These are phyloP conservation scores for Auriculariales sp. DNA, from an alignment of 768 basidiomycete genomes.

Conservation along the genomic window DNA sequence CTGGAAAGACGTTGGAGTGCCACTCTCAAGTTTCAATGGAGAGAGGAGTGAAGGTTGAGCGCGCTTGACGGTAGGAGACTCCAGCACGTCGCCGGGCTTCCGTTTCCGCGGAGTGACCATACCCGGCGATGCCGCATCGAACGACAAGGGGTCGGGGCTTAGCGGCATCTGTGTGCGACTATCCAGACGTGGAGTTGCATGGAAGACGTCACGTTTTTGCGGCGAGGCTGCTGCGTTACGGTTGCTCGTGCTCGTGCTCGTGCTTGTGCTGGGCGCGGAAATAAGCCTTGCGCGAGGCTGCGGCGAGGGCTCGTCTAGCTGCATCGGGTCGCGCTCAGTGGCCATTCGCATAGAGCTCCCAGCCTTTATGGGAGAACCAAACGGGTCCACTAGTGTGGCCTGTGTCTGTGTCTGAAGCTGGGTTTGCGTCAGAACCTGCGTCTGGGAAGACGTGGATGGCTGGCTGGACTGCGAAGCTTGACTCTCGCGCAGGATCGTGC, in stretches of 20 bases:
- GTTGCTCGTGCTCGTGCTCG: slow-evolving; percentile 6
- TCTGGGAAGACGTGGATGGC: too few relatives aligned
- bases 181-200: slow-evolving; percentile 1
- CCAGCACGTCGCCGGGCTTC: slow-evolving; percentile 42
- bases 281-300: slow-evolving; percentile 13
- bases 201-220: background rate
- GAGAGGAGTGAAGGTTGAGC: slow-evolving; percentile 14
- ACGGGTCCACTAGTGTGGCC: too few relatives aligned
- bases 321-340: slow-evolving; percentile 11
- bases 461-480: too few relatives aligned
- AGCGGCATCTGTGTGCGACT: slow-evolving; percentile 13
- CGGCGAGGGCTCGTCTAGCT: slow-evolving; percentile 8
- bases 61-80: slow-evolving; percentile 54
- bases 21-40: slow-evolving; percentile 10
- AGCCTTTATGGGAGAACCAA: too few relatives aligned
- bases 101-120: slow-evolving; percentile 53
- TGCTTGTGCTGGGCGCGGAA: slow-evolving; percentile 16
- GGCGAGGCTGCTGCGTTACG: slow-evolving; percentile 12
- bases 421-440: too few relatives aligned
- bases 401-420: too few relatives aligned
- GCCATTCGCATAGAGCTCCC: too few relatives aligned
- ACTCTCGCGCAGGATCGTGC: too few relatives aligned
- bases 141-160: slow-evolving; percentile 44
- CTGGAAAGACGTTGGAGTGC: slow-evolving; percentile 8
- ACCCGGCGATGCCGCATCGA: slow-evolving; percentile 15